Base-by-base conservation (phyloP, 2,329 filamentous ascomycete species). In the Bipolaris sorokiniana region DNA sequence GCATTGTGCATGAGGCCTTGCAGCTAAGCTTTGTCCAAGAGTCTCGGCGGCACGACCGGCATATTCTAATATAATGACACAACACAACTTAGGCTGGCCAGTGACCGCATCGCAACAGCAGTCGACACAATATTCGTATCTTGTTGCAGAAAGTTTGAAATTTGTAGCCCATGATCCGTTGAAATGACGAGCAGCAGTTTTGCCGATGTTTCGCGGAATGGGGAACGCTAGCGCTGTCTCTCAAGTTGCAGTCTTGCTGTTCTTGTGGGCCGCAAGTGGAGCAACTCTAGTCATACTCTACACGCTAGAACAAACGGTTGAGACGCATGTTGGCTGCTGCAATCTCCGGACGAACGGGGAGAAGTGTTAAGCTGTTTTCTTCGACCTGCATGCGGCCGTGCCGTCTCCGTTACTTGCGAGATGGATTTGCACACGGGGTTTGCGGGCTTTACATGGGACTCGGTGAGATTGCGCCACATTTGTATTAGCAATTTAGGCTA, bases 11-110 rank as follows among this genome's bases (percentile, higher is more conserved):
- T 62, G 54, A 28, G 44, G 54, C 40, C 38, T 59, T 62, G 60
- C 54, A 53, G 58, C 61, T 66, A 70, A 70, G 68, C 68, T 69
- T 70, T 65, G 61, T 63, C 63, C 64, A 70, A 67, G 65, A 66
- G 49, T 55, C 67, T 70, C 55, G 68, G 66, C 67, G 61, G 54
- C 61, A 66, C 62, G 62, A 61, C 59, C 51, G 54, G 48, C 58
- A 53, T 61, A 53, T 61, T 50, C 31, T 45, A 54, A 50, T 54
- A 59, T 58, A 58, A 63, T 65, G 62, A 62, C 64, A 63, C 59
- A 63, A 63, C 59, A 49, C 53, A 45, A 26, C 23, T 23, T 11
- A 33, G 18, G 16, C 18, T 10, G 28, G 23, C 42, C 54, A 48
- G 20, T 36, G 16, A 48, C 34, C 9, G 38, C 38, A 23, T 46